Evolutionary conservation across 371 early-diverging fungal genomes (phyloP), one percentile per base, ranked within the genome.

Genomic region (Mortierella sp.): DNA sequence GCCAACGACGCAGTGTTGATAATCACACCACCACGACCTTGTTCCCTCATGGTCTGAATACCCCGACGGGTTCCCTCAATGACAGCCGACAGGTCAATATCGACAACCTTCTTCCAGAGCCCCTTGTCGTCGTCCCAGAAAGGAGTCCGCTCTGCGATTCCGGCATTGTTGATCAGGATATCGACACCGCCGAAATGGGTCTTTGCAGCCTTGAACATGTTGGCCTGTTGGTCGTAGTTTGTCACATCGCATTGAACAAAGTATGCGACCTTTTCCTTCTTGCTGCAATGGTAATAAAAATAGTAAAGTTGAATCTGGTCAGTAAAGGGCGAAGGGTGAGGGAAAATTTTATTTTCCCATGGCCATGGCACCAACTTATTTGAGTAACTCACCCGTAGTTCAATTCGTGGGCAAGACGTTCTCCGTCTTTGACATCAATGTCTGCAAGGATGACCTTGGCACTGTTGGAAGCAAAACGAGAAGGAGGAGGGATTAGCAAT

Each of bases 1-100:
- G 93, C 93, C 74, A 94, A 88, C 1, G 95, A 95, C 0, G 96
- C 92, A 0, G 93, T 92, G 79, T 95, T 95, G 73, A 96, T 87
- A 14, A 95, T 90, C 24, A 93, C 92, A 8, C 95, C 95, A 3
- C 88, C 86, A 31, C 80, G 87, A 19, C 87, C 81, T 40, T 80
- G 79, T 66, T 85, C 80, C 24, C 80, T 66, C 77, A 94, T 89
- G 73, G 92, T 87, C 44, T 87, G 86, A 29, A 95, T 87, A 1
- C 93, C 95, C 16, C 94, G 75, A 14, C 93, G 89, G 9, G 93
- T 93, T 37, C 92, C 92, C 40, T 91, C 85, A 71, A 91, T 87
- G 37, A 92, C 90, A 41, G 92, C 90, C 1, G 87, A 88, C 19
- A 94, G 82, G 71, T 94, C 92, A 53, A 93, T 88, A 68, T 92